Evolutionary conservation across 2,329 filamentous ascomycete genomes (phyloP).

Genomic region (Ophiocordyceps camponoti-floridani): DNA sequence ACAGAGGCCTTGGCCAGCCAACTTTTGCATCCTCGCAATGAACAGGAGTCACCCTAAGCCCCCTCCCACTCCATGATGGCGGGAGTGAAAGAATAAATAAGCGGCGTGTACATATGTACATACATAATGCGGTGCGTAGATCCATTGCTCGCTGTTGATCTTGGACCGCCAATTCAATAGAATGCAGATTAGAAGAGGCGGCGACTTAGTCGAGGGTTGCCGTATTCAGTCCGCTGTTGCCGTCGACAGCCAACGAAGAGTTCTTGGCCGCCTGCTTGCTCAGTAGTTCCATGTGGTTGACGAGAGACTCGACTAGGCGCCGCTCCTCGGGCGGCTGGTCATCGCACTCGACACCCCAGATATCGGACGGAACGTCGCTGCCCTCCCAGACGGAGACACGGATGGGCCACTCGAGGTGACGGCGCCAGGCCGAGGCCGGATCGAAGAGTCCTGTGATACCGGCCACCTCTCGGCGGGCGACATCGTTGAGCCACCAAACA

Average conservation of each 20-base stretch:
- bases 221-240: constrained; percentile 13
- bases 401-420: constrained; percentile 41
- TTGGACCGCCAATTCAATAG: not conserved
- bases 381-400: constrained; percentile 40
- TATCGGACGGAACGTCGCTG: constrained; percentile 30
- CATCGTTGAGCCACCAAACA: constrained; percentile 54
- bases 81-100: too few species aligned
- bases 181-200: not conserved
- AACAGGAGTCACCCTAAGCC: too few species aligned
- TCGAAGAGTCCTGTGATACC: constrained; percentile 43
- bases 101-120: too few species aligned
- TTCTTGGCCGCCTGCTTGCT: constrained; percentile 12
- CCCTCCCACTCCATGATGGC: too few species aligned
- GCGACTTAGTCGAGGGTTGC: constrained; percentile 15
- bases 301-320: constrained; percentile 16
- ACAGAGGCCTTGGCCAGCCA: too few species aligned
- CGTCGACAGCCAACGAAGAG: constrained; percentile 11
- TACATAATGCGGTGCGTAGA: too few species aligned
- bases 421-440: constrained; percentile 40
- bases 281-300: constrained; percentile 22
- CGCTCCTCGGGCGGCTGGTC: constrained; percentile 19
- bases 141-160: not conserved
- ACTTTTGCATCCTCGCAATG: too few species aligned
- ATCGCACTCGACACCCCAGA: constrained; percentile 37
- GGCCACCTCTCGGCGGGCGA: constrained; percentile 46